These are phyloP conservation scores for Geotrichum aggregatum DNA, from an alignment of 1,139 yeast species.

Conservation along the genomic window DNA sequence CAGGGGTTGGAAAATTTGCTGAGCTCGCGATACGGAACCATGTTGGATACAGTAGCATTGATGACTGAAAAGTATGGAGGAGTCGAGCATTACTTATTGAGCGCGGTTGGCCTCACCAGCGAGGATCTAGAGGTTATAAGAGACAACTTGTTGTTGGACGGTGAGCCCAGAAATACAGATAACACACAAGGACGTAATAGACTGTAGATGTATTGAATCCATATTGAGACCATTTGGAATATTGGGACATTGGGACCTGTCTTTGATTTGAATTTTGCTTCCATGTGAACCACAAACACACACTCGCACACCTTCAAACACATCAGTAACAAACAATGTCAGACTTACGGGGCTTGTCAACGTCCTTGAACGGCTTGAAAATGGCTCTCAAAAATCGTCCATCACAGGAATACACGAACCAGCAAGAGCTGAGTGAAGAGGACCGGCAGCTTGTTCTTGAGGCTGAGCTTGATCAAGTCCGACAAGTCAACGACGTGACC, in stretches of 20 bases:
- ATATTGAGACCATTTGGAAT: no score
- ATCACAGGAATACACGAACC: not conserved
- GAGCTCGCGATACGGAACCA: conserved; percentile 66
- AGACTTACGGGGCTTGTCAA: conserved; percentile 11
- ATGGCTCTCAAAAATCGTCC: not conserved
- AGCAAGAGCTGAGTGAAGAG: conserved; percentile 18
- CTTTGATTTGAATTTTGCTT: not conserved
- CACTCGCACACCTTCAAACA: not conserved
- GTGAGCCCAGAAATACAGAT: conserved; percentile 12
- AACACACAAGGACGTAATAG: no score
- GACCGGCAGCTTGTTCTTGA: conserved; percentile 27
- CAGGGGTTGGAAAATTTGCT: conserved; percentile 56
- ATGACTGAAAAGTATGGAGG: conserved; percentile 54
- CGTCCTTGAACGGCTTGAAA: conserved; percentile 15
- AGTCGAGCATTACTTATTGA: conserved; percentile 48
- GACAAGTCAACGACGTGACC: conserved; percentile 28
- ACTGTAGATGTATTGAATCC: no score
- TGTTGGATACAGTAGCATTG: conserved; percentile 58
- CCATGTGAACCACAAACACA: not conserved
- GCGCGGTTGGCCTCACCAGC: conserved; percentile 46
- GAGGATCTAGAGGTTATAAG: conserved; percentile 51
- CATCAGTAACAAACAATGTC: conserved; percentile 8
- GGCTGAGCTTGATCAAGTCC: conserved; percentile 30
- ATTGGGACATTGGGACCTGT: no score
- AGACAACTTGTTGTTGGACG: conserved; percentile 38